Evolutionary conservation across 2,329 filamentous ascomycete species (phyloP).

Genomic region (Stemphylium beticola): DNA sequence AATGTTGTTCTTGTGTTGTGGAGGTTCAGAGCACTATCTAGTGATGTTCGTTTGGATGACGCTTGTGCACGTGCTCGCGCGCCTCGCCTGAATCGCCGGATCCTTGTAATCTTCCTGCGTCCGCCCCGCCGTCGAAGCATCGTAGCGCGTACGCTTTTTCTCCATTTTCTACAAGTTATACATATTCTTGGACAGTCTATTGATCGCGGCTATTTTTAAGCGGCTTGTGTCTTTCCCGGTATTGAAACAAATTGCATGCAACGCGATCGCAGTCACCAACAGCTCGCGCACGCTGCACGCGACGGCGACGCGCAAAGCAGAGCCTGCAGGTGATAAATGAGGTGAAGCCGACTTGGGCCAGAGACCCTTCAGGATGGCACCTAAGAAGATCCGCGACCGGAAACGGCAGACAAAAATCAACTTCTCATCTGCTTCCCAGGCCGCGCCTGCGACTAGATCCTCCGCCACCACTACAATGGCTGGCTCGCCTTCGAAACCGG

Average conservation of each 20-base stretch:
- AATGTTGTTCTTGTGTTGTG: not conserved
- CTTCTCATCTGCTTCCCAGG: conserved; percentile 52
- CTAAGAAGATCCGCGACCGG: conserved; percentile 30
- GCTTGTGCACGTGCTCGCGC: conserved; percentile 16
- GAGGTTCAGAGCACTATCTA: not conserved
- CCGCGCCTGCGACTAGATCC: conserved; percentile 41
- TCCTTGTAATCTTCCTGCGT: conserved; percentile 7
- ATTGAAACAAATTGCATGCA: not conserved
- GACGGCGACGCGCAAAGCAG: conserved; percentile 4
- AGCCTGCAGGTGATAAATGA: not conserved
- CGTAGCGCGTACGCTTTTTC: not conserved
- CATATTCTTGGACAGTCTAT: not conserved
- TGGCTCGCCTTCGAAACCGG: conserved; percentile 14
- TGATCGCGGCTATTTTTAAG: not conserved
- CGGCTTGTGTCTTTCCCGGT: not conserved
- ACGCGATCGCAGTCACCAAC: not conserved
- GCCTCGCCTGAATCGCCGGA: conserved; percentile 8
- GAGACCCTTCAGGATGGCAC: conserved; percentile 25
- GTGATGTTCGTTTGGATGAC: conserved; percentile 1
- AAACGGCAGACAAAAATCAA: conserved; percentile 52
- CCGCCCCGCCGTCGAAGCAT: conserved; percentile 8
- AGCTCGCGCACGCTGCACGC: conserved; percentile 3
- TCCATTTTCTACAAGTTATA: not conserved
- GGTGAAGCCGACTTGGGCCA: conserved; percentile 5
- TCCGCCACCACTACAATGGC: conserved; percentile 5